Evolutionary conservation across 1,139 yeast species (phyloP), one percentile per base, ranked within the genome.

Genomic region (Taphrina wiesneri): DNA sequence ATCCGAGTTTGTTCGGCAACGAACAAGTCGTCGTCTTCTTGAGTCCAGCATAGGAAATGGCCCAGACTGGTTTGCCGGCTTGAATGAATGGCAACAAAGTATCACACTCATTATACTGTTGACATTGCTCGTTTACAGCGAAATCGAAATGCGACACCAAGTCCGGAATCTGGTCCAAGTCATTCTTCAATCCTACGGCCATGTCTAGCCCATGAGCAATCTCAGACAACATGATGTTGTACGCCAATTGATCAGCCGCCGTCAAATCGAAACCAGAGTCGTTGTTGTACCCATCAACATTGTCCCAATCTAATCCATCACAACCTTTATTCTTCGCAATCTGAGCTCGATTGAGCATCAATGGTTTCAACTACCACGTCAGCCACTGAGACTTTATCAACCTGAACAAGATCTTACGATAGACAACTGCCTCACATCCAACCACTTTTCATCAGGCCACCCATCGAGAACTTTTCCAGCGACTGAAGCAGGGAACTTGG

Each of bases 241-340:
- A 70, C 28, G 69, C 60, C 30, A 66, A 47, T 5, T 71, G 54
- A 45, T 69, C 68, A 15, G 36, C 39, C 26, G 60, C 26, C 13
- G 67, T 63, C 54, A 69, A 45, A 30, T 41, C 53, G 46, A 70
- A 47, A n/a, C 71, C 71, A 43, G 67, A 69, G 53, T 68, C 66
- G 51, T 69, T 69, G 47, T 54, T 69, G 65, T 70, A 70, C 5
- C 69, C 71, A 32, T 70, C 71, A 15, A 68, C 66, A 47, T 70
- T 70, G 54, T 70, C 71, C n/a, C 71, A 71, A 41, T 70, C 71
- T 25, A 70, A 66, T 15, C 71, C 71, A 43, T 70, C 71, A 43
- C 71, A 70, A n/a, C 66, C 66, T 63, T 70, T 70, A 19, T 41
- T 28, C 39, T 41, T 36, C 11, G 71, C 71, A 51, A 67, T 13